These are phyloP conservation scores for Aureobasidium subglaciale DNA, from an alignment of 2,329 filamentous ascomycete species.

Conservation along the genomic window DNA sequence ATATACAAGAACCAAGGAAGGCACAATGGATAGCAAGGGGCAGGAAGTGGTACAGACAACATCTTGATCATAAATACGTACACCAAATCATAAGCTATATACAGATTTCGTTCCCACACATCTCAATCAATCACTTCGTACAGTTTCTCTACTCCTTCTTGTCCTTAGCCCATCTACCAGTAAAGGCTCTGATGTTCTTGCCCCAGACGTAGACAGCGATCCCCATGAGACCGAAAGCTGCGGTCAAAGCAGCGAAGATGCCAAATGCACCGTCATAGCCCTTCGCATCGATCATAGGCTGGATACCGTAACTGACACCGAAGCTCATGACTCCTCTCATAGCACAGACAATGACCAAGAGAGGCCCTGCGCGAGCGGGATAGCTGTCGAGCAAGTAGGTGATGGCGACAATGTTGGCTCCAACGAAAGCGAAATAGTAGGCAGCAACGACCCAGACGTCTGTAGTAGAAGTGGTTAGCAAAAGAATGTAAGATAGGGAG, in stretches of 20 bases:
- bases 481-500: too few relatives aligned
- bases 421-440: conserved; percentile 34
- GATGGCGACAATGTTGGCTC: conserved; percentile 40
- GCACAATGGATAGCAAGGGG: too few relatives aligned
- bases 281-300: conserved; percentile 26
- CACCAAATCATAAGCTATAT: not conserved
- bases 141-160: conserved; percentile 12
- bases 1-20: too few relatives aligned
- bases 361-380: conserved; percentile 35
- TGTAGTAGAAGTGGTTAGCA: too few relatives aligned
- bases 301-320: conserved; percentile 35
- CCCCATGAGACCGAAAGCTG: conserved; percentile 25
- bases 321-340: conserved; percentile 42
- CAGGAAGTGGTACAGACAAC: too few relatives aligned
- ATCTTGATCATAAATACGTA: not conserved
- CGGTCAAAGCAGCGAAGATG: conserved; percentile 25
- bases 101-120: not conserved
- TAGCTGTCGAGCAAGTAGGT: conserved; percentile 41
- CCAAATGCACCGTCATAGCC: conserved; percentile 30
- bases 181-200: conserved; percentile 28
- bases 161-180: conserved; percentile 25
- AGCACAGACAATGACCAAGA: conserved; percentile 41
- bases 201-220: conserved; percentile 27
- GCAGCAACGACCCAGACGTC: conserved; percentile 21
- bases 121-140: not conserved